phyloP scores from a whole-genome alignment of 441 rosid genomes.

The Breynia disticha region DNA sequence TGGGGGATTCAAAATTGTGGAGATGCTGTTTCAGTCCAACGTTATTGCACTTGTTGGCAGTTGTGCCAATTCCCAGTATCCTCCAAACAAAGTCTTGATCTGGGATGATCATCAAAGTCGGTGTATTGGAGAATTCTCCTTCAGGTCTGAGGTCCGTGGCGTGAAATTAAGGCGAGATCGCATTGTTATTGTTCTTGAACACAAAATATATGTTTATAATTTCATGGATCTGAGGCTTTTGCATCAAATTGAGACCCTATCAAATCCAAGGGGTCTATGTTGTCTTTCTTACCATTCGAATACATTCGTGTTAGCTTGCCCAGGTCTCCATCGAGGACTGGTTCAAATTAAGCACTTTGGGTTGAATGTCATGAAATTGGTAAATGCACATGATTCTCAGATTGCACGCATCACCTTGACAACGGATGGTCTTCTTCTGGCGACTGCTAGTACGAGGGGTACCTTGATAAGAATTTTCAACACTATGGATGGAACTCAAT shows the following conservation, averaged over 20 bases:
- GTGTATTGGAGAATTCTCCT: conserved; percentile 76
- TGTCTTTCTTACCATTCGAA: conserved; percentile 80
- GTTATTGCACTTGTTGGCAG: conserved; percentile 81
- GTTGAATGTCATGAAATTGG: conserved; percentile 57
- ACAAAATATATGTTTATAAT: conserved; percentile 72
- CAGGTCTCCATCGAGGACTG: conserved; percentile 73
- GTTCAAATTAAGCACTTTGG: conserved; percentile 82
- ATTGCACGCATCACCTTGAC: conserved; percentile 79
- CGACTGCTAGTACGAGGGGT: conserved; percentile 86
- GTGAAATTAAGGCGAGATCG: conserved; percentile 70
- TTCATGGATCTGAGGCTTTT: conserved; percentile 72
- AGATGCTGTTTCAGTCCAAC: conserved; percentile 90
- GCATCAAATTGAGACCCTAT: conserved; percentile 77
- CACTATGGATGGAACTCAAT: conserved; percentile 86
- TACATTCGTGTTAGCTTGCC: conserved; percentile 82
- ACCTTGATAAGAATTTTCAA: conserved; percentile 88
- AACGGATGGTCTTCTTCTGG: conserved; percentile 87
- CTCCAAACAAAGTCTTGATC: conserved; percentile 74
- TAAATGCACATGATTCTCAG: conserved; percentile 76
- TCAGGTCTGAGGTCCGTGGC: conserved; percentile 69
- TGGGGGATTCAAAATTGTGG: conserved; percentile 79
- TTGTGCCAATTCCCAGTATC: conserved; percentile 61
- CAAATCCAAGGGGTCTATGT: conserved; percentile 82
- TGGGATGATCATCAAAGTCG: conserved; percentile 90
- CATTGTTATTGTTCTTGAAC: conserved; percentile 84